Evolutionary conservation across 371 early-diverging fungal genomes (phyloP).

Genomic region (Scutellospora calospora): DNA sequence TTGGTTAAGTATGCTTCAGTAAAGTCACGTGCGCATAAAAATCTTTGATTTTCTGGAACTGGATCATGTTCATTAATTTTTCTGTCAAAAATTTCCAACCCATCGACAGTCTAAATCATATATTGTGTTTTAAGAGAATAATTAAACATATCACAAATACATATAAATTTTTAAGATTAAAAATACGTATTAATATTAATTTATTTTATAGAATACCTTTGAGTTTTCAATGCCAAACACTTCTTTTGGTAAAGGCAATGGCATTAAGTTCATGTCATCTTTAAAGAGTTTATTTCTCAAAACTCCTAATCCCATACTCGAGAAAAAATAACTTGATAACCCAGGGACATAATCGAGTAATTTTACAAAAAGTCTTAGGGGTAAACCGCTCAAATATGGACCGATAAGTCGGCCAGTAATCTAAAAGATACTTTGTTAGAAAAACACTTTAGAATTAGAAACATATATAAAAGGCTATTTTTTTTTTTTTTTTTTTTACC

Average conservation of each 20-base stretch:
- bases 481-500: no score
- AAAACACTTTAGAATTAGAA: no score
- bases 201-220: neutral
- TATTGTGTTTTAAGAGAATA: no score
- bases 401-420: neutral
- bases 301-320: neutral
- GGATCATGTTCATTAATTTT: neutral
- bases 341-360: neutral
- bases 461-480: no score
- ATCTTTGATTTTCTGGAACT: neutral
- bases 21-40: conserved; percentile 11
- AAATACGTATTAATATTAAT: neutral
- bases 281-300: neutral
- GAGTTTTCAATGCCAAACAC: neutral
- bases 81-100: conserved; percentile 29
- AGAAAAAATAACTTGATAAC: neutral
- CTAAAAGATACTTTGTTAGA: neutral
- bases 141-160: no score
- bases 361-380: neutral
- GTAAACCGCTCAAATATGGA: conserved; percentile 7
- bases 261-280: neutral
- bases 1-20: conserved; percentile 15
- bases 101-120: neutral
- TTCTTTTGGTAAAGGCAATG: conserved; percentile 38
- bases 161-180: neutral